Percentiles rank a stretch among this genome's conserved stretches.
Conservation (phyloP, 345 rosid genomes). For the Salix caprea region DNA sequence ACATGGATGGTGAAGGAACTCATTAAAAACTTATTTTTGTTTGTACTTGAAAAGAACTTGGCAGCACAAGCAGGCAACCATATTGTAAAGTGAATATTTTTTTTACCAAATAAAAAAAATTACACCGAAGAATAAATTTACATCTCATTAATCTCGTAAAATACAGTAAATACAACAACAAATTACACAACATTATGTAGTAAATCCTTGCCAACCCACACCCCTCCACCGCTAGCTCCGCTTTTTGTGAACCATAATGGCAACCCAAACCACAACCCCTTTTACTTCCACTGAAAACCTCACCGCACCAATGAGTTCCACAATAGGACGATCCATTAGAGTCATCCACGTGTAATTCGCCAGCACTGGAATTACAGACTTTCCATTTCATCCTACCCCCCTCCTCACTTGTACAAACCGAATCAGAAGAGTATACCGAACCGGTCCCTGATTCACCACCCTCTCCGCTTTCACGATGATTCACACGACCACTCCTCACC, state of each 20-base stretch:
- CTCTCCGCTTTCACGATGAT: neutral
- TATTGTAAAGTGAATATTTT: neutral
- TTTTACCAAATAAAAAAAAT: too few relatives aligned
- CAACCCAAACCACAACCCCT: conserved; percentile 8
- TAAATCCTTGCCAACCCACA: neutral
- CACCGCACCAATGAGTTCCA: neutral
- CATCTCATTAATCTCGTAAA: conserved; percentile 20
- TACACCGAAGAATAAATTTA: neutral
- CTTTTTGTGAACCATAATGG: conserved; percentile 15
- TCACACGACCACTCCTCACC: conserved; percentile 2
- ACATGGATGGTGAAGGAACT: neutral
- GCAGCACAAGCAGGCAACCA: neutral
- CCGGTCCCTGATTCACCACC: neutral
- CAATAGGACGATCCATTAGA: neutral
- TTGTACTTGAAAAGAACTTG: neutral
- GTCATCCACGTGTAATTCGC: neutral
- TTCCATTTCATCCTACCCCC: conserved; percentile 13
- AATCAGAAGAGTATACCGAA: conserved; percentile 19
- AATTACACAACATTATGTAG: conserved; percentile 11
- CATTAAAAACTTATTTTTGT: too few relatives aligned
- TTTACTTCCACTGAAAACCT: neutral
- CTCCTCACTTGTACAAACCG: neutral
- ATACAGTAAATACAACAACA: conserved; percentile 3
- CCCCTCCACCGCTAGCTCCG: conserved; percentile 18
- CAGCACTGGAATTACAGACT: neutral